These are phyloP conservation scores for Chenopodium formosanum DNA, from an alignment of 148 eudicot species.

Conservation along the genomic window DNA sequence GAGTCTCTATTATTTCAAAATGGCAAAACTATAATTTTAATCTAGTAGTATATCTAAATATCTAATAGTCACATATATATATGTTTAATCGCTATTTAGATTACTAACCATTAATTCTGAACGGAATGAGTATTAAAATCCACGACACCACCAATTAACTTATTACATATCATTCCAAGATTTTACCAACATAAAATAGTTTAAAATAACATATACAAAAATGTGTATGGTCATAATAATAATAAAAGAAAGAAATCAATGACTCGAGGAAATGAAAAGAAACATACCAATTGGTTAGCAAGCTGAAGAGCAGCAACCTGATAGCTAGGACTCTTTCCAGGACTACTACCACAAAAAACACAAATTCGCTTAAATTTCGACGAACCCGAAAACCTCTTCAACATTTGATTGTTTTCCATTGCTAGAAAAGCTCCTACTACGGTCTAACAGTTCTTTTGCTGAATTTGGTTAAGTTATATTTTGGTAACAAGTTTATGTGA, in stretches of 20 bases:
- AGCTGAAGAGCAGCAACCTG: conserved; percentile 77
- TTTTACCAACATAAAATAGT: not conserved
- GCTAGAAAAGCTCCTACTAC: not conserved
- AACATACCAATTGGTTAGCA: conserved; percentile 59
- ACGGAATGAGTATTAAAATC: too few species aligned
- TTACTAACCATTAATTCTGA: not conserved
- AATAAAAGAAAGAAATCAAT: not conserved
- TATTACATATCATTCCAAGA: not conserved
- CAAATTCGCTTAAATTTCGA: conserved; percentile 72
- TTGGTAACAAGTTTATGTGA: not conserved
- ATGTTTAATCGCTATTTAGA: too few species aligned
- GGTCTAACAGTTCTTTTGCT: not conserved
- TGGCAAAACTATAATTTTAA: too few species aligned
- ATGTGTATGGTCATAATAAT: not conserved
- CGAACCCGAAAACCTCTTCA: not conserved
- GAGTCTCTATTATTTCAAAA: too few species aligned
- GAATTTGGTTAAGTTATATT: not conserved
- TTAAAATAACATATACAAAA: not conserved
- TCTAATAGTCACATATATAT: too few species aligned
- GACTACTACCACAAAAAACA: conserved; percentile 91
- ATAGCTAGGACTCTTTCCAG: conserved; percentile 75
- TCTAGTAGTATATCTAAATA: too few species aligned
- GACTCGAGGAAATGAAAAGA: not conserved
- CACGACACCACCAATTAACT: not conserved
- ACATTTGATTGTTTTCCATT: conserved; percentile 14